These are phyloP conservation scores for Tuber magnatum DNA, from an alignment of 495 filamentous ascomycete species.

Conservation along the genomic window DNA sequence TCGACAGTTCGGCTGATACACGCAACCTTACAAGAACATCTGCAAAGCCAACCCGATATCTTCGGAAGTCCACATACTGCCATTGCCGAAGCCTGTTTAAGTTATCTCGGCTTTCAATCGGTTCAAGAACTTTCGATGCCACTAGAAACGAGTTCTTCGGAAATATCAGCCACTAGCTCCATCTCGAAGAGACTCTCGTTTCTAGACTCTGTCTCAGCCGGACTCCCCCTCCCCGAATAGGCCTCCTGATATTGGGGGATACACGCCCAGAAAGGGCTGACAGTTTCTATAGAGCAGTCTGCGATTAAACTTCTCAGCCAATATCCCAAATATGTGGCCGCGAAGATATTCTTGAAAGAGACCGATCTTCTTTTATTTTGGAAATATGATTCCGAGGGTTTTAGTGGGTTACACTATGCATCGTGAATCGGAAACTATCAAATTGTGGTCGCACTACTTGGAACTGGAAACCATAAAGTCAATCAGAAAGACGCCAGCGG, in stretches of 20 bases:
- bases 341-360: background rate
- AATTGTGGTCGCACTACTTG: conserved; percentile 26
- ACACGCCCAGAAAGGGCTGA: background rate
- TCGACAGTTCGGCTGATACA: background rate
- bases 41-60: background rate
- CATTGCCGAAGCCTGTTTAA: background rate
- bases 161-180: background rate
- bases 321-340: background rate
- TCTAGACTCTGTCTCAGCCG: background rate
- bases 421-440: conserved; percentile 16
- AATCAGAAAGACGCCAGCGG: conserved; percentile 21
- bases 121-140: background rate
- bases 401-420: conserved; percentile 7
- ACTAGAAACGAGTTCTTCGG: background rate
- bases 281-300: background rate
- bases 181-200: background rate
- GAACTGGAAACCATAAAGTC: conserved; percentile 6
- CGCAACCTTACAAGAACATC: background rate
- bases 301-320: background rate
- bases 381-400: background rate
- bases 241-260: background rate
- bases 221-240: background rate
- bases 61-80: background rate
- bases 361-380: background rate
- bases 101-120: background rate